phyloP scores from a whole-genome alignment of 2,329 filamentous ascomycete species.

The Fonsecaea nubica region DNA sequence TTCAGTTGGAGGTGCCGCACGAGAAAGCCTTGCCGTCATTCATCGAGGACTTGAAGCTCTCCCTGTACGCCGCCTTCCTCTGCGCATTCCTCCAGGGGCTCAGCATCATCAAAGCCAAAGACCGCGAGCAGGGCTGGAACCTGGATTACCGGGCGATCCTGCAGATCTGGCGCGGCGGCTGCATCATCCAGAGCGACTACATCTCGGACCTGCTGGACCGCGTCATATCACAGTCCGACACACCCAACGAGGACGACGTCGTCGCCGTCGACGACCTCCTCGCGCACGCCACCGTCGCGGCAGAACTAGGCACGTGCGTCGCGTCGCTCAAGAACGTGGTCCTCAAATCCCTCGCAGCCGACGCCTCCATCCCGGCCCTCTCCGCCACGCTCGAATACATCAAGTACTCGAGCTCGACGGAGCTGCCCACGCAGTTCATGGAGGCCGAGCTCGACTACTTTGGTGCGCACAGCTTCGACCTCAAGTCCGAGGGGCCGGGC shows the following conservation, averaged over 20 bases:
- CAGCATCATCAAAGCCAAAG: slow-evolving; percentile 66
- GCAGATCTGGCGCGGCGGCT: slow-evolving; percentile 71
- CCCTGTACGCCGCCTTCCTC: slow-evolving; percentile 68
- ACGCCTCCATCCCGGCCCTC: slow-evolving; percentile 67
- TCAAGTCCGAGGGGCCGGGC: slow-evolving; percentile 28
- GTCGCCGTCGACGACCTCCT: slow-evolving; percentile 56
- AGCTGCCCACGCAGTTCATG: slow-evolving; percentile 71
- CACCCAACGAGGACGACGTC: too few relatives aligned
- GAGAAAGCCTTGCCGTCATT: slow-evolving; percentile 53
- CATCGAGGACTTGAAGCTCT: slow-evolving; percentile 64
- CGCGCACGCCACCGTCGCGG: slow-evolving; percentile 55
- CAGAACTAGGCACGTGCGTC: slow-evolving; percentile 61
- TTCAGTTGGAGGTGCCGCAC: slow-evolving; percentile 37
- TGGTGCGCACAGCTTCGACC: slow-evolving; percentile 65
- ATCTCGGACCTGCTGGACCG: slow-evolving; percentile 64
- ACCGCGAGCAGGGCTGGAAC: slow-evolving; percentile 65
- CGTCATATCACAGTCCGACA: slow-evolving; percentile 39
- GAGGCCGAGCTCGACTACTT: slow-evolving; percentile 76
- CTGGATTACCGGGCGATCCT: slow-evolving; percentile 51
- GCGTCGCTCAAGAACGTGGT: slow-evolving; percentile 63
- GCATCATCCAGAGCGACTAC: slow-evolving; percentile 72
- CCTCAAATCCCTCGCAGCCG: slow-evolving; percentile 59
- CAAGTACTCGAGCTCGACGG: slow-evolving; percentile 66
- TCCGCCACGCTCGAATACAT: slow-evolving; percentile 70
- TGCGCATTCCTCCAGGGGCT: slow-evolving; percentile 70